Conservation (phyloP, 495 filamentous ascomycete species). For the Aspergillus conjunctus region DNA sequence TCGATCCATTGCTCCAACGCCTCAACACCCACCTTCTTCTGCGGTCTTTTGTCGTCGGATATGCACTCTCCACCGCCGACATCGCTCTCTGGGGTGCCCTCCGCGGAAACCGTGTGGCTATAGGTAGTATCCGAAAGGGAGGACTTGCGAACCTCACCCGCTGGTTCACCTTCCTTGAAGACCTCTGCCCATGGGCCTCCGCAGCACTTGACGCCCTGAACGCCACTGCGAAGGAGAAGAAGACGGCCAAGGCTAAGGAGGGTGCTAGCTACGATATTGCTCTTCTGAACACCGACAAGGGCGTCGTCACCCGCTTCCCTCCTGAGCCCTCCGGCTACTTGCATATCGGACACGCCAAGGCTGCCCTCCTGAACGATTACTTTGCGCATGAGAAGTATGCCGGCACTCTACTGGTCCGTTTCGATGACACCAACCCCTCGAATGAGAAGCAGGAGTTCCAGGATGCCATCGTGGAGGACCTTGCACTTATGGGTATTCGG, state of each 20-base stretch:
- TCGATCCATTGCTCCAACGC: conserved; percentile 72
- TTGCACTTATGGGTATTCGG: conserved; percentile 81
- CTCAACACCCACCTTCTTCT: conserved; percentile 86
- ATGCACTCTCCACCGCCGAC: conserved; percentile 76
- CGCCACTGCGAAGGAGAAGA: conserved; percentile 62
- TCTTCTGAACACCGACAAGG: conserved; percentile 83
- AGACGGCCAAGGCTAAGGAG: conserved; percentile 73
- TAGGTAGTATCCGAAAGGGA: conserved; percentile 76
- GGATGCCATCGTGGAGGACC: conserved; percentile 83
- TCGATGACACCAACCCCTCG: conserved; percentile 91
- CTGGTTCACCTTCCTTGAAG: conserved; percentile 89
- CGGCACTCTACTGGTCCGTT: conserved; percentile 78
- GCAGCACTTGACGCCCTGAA: conserved; percentile 59
- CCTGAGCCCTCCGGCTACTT: conserved; percentile 96
- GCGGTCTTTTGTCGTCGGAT: conserved; percentile 83
- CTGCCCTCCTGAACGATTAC: conserved; percentile 89
- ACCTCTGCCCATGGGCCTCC: conserved; percentile 65
- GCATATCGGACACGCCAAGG: conserved; percentile 93
- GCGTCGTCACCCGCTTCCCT: conserved; percentile 91
- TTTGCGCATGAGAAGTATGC: conserved; percentile 89
- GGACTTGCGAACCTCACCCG: conserved; percentile 75
- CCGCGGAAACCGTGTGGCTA: conserved; percentile 81
- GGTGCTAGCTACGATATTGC: conserved; percentile 90
- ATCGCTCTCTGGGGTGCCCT: conserved; percentile 82
- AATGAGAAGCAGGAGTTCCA: conserved; percentile 95